These are phyloP conservation scores for Trichophyton equinum DNA, from an alignment of 2,329 filamentous ascomycete species.

Conservation along the genomic window DNA sequence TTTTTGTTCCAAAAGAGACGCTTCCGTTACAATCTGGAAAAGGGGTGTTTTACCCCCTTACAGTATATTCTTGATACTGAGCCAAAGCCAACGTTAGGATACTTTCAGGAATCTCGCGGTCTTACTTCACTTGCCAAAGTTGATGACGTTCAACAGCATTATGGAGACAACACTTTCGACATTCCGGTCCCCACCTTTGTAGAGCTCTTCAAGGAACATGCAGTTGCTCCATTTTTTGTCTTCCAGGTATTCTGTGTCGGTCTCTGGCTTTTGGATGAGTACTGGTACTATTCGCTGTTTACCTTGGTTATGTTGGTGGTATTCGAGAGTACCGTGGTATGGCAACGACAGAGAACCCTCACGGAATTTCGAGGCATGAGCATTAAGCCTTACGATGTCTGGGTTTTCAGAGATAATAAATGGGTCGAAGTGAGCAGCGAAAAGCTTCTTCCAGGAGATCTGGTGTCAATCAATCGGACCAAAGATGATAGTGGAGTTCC, in stretches of 20 bases:
- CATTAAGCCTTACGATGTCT: slow-evolving; percentile 95
- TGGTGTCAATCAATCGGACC: slow-evolving; percentile 82
- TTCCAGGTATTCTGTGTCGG: slow-evolving; percentile 99
- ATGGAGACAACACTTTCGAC: slow-evolving; percentile 91
- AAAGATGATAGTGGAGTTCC: slow-evolving; percentile 96
- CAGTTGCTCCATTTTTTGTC: slow-evolving; percentile 96
- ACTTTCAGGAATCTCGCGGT: slow-evolving; percentile 70
- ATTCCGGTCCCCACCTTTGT: slow-evolving; percentile 93
- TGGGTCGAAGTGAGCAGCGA: slow-evolving; percentile 87
- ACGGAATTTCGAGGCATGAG: slow-evolving; percentile 98
- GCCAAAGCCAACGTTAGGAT: slow-evolving; percentile 63
- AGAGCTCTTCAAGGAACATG: slow-evolving; percentile 95
- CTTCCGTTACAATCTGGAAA: slow-evolving; percentile 67
- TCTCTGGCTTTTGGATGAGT: slow-evolving; percentile 96
- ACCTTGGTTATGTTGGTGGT: slow-evolving; percentile 96
- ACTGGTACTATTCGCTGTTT: slow-evolving; percentile 99
- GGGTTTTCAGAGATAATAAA: slow-evolving; percentile 73
- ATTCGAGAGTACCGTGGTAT: slow-evolving; percentile 97
- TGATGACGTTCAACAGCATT: slow-evolving; percentile 72
- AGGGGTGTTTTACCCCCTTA: slow-evolving; percentile 66
- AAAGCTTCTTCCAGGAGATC: slow-evolving; percentile 79
- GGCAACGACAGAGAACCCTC: slow-evolving; percentile 92
- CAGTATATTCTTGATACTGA: slow-evolving; percentile 73
- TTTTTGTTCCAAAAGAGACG: slow-evolving; percentile 98
- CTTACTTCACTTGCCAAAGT: slow-evolving; percentile 63